A percentile compares a stretch with the other conserved stretches of the same genome.
phyloP scores from a whole-genome alignment of 495 filamentous ascomycete species.

The Aspergillus incahuasiensis region DNA sequence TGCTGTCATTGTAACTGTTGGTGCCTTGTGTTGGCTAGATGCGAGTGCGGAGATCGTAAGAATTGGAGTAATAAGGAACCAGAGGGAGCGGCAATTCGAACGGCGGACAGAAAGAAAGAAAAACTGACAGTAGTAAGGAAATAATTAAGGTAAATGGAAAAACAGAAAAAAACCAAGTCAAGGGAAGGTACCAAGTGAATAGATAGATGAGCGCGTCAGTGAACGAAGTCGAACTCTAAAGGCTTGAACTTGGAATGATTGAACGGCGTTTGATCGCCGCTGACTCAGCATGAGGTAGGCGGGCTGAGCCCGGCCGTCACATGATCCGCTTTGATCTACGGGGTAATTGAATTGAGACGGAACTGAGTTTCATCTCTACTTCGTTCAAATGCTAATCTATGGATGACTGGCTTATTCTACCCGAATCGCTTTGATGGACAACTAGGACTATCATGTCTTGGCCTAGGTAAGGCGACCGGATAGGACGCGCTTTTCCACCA shows the following conservation, averaged over 20 bases:
- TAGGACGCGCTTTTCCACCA: no score
- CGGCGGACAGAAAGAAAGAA: background rate
- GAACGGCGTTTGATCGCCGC: constrained; percentile 3
- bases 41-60: constrained; percentile 14
- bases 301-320: background rate
- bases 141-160: background rate
- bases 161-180: constrained; percentile 1
- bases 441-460: no score
- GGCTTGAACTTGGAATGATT: background rate
- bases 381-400: no score
- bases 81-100: background rate
- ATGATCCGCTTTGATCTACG: background rate
- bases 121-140: background rate
- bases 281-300: constrained; percentile 11
- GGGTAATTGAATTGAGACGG: no score
- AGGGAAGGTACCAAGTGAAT: constrained; percentile 10
- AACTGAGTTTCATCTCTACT: no score
- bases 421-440: no score
- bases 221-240: background rate
- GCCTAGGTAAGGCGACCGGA: no score
- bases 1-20: constrained; percentile 48
- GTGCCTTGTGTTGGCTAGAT: constrained; percentile 10
- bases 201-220: constrained; percentile 9
- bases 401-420: no score
- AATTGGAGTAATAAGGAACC: constrained; percentile 3